phyloP scores from a whole-genome alignment of 208 protist species.

The Acanthamoeba culbertsoni region DNA sequence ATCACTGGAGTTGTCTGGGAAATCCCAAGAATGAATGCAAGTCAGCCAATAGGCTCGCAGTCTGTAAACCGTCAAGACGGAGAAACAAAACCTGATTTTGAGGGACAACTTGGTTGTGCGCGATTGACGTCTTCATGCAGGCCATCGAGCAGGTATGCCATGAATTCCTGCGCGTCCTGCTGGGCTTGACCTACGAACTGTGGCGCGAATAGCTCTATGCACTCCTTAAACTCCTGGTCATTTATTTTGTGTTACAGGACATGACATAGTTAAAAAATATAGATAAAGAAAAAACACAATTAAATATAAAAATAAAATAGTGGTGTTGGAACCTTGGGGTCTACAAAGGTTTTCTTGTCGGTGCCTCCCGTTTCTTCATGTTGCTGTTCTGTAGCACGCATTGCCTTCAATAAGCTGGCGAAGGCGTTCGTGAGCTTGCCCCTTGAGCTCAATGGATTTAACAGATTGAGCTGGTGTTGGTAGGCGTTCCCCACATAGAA shows the following conservation, averaged over 20 bases:
- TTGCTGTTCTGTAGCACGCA: neutral
- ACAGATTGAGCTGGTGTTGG: slow-evolving; percentile 79
- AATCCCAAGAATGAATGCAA: too few species aligned
- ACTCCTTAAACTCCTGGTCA: slow-evolving; percentile 89
- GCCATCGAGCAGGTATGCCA: slow-evolving; percentile 81
- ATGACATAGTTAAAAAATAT: slow-evolving; percentile 82
- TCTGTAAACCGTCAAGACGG: too few species aligned
- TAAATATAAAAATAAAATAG: neutral
- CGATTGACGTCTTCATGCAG: slow-evolving; percentile 80
- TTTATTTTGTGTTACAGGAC: slow-evolving; percentile 80
- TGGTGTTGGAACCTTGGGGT: too few species aligned
- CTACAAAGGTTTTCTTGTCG: too few species aligned
- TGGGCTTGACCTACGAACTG: slow-evolving; percentile 78
- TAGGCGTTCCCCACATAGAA: slow-evolving; percentile 91
- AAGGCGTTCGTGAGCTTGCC: slow-evolving; percentile 71
- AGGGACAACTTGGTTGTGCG: too few species aligned
- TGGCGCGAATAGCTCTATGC: slow-evolving; percentile 76
- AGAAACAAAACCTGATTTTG: too few species aligned
- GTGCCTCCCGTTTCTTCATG: neutral
- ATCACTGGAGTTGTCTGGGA: too few species aligned
- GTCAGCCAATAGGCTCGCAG: too few species aligned
- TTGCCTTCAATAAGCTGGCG: neutral
- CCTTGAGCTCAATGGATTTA: slow-evolving; percentile 63
- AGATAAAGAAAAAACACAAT: neutral
- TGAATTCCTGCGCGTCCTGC: slow-evolving; percentile 78